Evolutionary conservation across 2,329 filamentous ascomycete species (phyloP), one percentile per base, ranked within the genome.

Genomic region (Nemania abortiva): DNA sequence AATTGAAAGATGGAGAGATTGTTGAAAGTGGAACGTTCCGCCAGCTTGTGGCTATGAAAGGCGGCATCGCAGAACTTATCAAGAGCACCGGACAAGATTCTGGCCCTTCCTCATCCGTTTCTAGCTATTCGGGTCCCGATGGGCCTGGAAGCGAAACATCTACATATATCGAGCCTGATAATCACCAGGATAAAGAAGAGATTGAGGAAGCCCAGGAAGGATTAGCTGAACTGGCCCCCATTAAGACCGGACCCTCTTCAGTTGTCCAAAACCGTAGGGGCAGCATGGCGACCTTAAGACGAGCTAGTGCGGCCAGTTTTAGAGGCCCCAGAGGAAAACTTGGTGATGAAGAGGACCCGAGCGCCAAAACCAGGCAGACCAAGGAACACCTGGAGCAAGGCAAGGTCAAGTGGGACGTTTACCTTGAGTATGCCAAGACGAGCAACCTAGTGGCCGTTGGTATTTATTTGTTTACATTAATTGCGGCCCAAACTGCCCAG

Each of bases 331-430:
- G 93, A 70, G 93, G 94, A 74, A 97, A 96, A 81, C 81, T 95
- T 37, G 88, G 86, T 0, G 95, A 98, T 74, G 94, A 98, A 75
- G 93, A 95, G 81, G 90, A 93, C 61, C 89, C 88, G 2, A 87
- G 84, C 63, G 84, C 91, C 76, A 95, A 93, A 82, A 94, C 92
- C 53, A 93, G 91, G 78, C 95, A 98, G 81, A 87, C 86, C 65
- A 97, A 97, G 81, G 96, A 99, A 80, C 91, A 92, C 73, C 88
- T 89, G 1, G 94, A 99, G 80, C 94, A 99, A 82, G 96, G 96
- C 77, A 98, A 98, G 80, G 96, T 99, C 74, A 98, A 98, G 81
- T 98, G 96, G 95, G 88, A 90, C 72, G 95, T 99, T 31, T 99
- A 99, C 78, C 85, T 86, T 20, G 95, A 98, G 81, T 99, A 99